Conservation (phyloP, 164 flowering plant species). For the Akebia trifoliata region DNA sequence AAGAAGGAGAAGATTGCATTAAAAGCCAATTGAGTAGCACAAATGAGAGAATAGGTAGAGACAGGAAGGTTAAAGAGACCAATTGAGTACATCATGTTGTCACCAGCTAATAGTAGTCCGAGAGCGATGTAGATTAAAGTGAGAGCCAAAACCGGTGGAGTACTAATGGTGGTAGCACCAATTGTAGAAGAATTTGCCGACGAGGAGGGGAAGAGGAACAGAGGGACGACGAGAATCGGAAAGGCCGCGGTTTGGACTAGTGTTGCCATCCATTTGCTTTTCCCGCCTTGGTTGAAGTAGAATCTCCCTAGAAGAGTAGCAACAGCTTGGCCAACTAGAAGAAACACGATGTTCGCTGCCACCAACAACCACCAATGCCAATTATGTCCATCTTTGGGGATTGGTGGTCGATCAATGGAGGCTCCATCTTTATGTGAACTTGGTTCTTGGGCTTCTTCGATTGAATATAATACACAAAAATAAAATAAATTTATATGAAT, state of each 20-base stretch:
- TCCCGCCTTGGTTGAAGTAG: constrained; percentile 19
- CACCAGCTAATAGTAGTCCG: constrained; percentile 3
- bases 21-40: constrained; percentile 25
- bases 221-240: constrained; percentile 5
- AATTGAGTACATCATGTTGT: constrained; percentile 19
- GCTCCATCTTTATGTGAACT: too few species aligned
- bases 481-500: too few species aligned
- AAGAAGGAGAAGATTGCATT: constrained; percentile 19
- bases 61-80: constrained; percentile 20
- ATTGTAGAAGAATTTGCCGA: neutral
- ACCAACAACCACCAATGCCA: constrained; percentile 14
- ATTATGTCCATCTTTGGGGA: too few species aligned
- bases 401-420: too few species aligned
- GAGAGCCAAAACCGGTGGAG: neutral
- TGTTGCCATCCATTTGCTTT: constrained; percentile 23
- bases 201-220: neutral
- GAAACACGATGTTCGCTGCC: neutral
- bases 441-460: too few species aligned
- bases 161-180: neutral
- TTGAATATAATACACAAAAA: too few species aligned
- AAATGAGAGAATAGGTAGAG: constrained; percentile 22
- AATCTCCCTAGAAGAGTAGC: constrained; percentile 13
- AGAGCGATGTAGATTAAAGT: neutral
- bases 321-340: constrained; percentile 10
- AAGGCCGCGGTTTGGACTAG: constrained; percentile 9